phyloP scores from a whole-genome alignment of 257 asterid species.

The Lavandula angustifolia region DNA sequence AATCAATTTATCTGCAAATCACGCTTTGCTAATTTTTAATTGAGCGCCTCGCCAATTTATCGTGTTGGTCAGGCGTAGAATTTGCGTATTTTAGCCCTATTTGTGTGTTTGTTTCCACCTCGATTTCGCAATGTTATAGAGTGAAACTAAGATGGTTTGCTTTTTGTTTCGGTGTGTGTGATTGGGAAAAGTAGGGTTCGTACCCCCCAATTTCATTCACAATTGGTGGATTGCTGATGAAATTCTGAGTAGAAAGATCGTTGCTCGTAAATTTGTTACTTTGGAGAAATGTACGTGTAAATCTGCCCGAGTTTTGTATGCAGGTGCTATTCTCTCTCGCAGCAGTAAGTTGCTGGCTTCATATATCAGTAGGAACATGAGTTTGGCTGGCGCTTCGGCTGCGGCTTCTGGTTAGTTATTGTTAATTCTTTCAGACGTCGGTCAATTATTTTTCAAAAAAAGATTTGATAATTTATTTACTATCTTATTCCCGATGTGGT shows the following conservation, averaged over 20 bases:
- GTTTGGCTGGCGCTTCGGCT: slow-evolving; percentile 59
- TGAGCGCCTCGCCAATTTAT: slow-evolving; percentile 1
- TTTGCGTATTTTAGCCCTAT: neutral
- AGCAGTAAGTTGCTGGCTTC: slow-evolving; percentile 26
- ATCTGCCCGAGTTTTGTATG: slow-evolving; percentile 23
- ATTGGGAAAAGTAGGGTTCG: slow-evolving; percentile 21
- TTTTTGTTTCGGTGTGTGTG: neutral
- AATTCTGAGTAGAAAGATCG: neutral
- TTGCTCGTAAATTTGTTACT: slow-evolving; percentile 4
- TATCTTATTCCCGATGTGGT: neutral
- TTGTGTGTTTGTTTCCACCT: neutral
- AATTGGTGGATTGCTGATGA: slow-evolving; percentile 5
- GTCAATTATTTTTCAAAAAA: too few species aligned
- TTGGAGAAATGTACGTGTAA: slow-evolving; percentile 15
- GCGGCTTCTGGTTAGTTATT: slow-evolving; percentile 62
- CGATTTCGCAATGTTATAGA: neutral
- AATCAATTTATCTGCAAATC: slow-evolving; percentile 13
- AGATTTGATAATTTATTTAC: neutral
- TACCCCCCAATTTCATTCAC: slow-evolving; percentile 18
- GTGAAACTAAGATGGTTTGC: neutral
- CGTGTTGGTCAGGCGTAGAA: neutral
- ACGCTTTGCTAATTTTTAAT: neutral
- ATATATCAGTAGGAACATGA: slow-evolving; percentile 52
- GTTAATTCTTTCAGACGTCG: slow-evolving; percentile 11
- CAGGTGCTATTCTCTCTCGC: slow-evolving; percentile 30